Evolutionary conservation across 75 land plant genomes (phyloP), one percentile per base, ranked within the genome.

Genomic region (Chamaecyparis obtusa): DNA sequence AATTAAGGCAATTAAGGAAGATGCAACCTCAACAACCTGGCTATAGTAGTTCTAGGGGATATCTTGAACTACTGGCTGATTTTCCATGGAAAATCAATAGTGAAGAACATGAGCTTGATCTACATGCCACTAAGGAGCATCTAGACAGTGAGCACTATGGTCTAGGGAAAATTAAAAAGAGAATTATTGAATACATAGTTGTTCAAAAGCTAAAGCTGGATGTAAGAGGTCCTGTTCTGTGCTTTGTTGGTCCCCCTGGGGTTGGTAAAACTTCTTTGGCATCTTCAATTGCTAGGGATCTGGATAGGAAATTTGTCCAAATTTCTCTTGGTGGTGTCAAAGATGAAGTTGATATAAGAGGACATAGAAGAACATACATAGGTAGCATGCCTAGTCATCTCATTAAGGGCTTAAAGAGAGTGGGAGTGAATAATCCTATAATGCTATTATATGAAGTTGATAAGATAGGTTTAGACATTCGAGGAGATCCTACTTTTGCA

Each of bases 11-110:
- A n/a, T n/a, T n/a, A n/a, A 94, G 93, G 85, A 98, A 98, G 85
- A 98, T 98, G 99, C 99, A 97, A 85, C 99, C 99, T 51, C 99
- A 97, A 84, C 99, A 98, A 85, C 99, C 99, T 84, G 99, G 99
- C 24, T 98, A 98, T 83, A 98, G 95, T 51, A 97, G 96, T 87
- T 97, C 96, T 33, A 93, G 97, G 24, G 91, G 91, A 24, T 97
- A 98, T 76, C 87, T 98, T 83, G 99, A 98, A 87, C 92, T 98
- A 83, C 94, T 98, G 74, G 96, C 99, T 55, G 97, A 98, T 71
- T 92, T 98, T 37, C 97, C 99, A 85, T 98, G 99, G 99, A 91
- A 97, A 85, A 95, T 94, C 69, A 91, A 93, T 13, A 95, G 93
- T 89, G 99, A 97, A 89, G 99, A 96, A 86, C 93, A 51, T 71